These are phyloP conservation scores for Mucuna pruriens DNA, from an alignment of 306 rosid genomes.

Conservation along the genomic window DNA sequence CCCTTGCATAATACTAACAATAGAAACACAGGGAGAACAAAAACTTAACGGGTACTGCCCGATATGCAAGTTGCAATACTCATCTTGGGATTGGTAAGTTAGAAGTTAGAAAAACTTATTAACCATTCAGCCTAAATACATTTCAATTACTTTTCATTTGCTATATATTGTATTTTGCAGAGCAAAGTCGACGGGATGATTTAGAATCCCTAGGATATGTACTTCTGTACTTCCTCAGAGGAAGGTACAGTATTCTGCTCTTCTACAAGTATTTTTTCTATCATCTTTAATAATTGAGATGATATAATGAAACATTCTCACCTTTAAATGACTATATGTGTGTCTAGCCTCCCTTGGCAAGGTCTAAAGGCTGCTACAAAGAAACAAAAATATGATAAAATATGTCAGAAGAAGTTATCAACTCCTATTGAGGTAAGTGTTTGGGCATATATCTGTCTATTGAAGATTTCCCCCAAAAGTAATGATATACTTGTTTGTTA, in stretches of 20 bases:
- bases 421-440: slow-evolving; percentile 90
- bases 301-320: slow-evolving; percentile 16
- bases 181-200: slow-evolving; percentile 99
- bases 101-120: slow-evolving; percentile 43
- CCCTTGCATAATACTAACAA: slow-evolving; percentile 32
- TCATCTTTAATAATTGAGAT: background rate
- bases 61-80: slow-evolving; percentile 98
- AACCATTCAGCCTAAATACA: slow-evolving; percentile 5
- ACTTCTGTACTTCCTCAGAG: slow-evolving; percentile 87
- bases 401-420: slow-evolving; percentile 91
- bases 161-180: slow-evolving; percentile 49
- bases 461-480: background rate
- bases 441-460: slow-evolving; percentile 24
- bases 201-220: slow-evolving; percentile 99
- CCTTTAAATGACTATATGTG: slow-evolving; percentile 33
- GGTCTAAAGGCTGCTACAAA: slow-evolving; percentile 96
- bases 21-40: slow-evolving; percentile 78
- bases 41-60: slow-evolving; percentile 92
- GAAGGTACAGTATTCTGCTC: slow-evolving; percentile 60
- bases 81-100: slow-evolving; percentile 97
- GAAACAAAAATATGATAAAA: slow-evolving; percentile 97
- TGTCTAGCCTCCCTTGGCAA: slow-evolving; percentile 97
- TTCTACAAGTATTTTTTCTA: background rate
- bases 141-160: slow-evolving; percentile 17
- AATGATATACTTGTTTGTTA: slow-evolving; percentile 11